phyloP scores from a whole-genome alignment of 306 rosid genomes.

The Prinsepia uniflora region DNA sequence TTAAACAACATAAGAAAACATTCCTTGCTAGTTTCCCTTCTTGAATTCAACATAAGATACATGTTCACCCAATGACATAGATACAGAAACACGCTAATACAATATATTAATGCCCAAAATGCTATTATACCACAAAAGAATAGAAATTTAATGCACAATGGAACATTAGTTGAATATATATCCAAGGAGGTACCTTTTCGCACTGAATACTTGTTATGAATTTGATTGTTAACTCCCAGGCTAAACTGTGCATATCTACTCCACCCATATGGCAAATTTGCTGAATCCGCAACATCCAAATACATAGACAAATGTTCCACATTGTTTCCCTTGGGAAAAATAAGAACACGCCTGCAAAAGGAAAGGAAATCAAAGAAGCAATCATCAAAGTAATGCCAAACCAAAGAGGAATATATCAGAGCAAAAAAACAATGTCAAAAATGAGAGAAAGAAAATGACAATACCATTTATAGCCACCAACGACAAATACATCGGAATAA shows the following conservation, averaged over 20 bases:
- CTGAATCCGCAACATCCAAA: conserved; percentile 80
- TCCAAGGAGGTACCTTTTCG: conserved; percentile 59
- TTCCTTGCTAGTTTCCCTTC: neutral
- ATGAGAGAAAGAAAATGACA: neutral
- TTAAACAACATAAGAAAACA: neutral
- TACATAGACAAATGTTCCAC: conserved; percentile 85
- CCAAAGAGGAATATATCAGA: conserved; percentile 4
- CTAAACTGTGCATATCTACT: conserved; percentile 87
- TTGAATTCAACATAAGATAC: neutral
- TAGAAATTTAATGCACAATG: neutral
- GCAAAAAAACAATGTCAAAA: conserved; percentile 5
- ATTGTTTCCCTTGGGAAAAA: conserved; percentile 90
- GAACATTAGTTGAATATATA: neutral
- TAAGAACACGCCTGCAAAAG: conserved; percentile 69
- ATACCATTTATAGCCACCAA: conserved; percentile 86
- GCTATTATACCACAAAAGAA: neutral
- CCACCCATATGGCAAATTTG: conserved; percentile 85
- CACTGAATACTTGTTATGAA: conserved; percentile 58
- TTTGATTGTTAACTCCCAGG: conserved; percentile 67
- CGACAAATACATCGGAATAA: conserved; percentile 67
- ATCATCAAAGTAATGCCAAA: neutral
- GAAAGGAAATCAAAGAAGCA: neutral
- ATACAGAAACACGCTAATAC: neutral
- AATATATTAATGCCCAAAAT: neutral
- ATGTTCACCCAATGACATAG: neutral